Evolutionary conservation across 2,329 filamentous ascomycete genomes (phyloP).

Genomic region (Alternaria metachromatica): DNA sequence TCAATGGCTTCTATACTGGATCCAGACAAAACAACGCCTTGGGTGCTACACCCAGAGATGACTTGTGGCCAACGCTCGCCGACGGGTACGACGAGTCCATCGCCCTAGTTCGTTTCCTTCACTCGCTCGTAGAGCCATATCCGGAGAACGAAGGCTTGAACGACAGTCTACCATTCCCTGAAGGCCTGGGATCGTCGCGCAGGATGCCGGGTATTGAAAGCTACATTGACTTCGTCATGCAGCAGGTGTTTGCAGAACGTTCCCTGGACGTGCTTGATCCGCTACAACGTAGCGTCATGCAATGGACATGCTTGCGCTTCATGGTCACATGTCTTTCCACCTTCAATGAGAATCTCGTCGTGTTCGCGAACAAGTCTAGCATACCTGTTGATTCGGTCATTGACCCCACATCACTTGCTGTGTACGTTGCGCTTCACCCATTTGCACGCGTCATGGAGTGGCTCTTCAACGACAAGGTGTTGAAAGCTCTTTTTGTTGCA

Average conservation of each 20-base stretch:
- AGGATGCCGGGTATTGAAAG: conserved; percentile 87
- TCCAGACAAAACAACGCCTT: conserved; percentile 39
- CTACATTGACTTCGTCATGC: conserved; percentile 90
- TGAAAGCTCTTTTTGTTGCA: conserved; percentile 77
- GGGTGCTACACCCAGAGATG: conserved; percentile 34
- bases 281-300: conserved; percentile 74
- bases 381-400: conserved; percentile 78
- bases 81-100: conserved; percentile 84
- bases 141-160: conserved; percentile 67
- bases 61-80: conserved; percentile 75
- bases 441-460: conserved; percentile 97
- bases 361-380: conserved; percentile 80
- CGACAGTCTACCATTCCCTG: conserved; percentile 84
- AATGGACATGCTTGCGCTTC: conserved; percentile 83
- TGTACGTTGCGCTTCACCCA: conserved; percentile 87
- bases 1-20: conserved; percentile 42
- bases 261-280: conserved; percentile 68
- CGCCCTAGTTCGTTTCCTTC: conserved; percentile 80
- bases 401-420: conserved; percentile 73
- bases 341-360: conserved; percentile 93
- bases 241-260: conserved; percentile 74
- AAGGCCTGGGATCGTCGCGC: conserved; percentile 77
- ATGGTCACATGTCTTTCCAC: conserved; percentile 77
- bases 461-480: conserved; percentile 92
- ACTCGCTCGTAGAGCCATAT: conserved; percentile 72